Evolutionary conservation across 2,329 filamentous ascomycete species (phyloP).

Genomic region (Ophiocordyceps unilateralis): DNA sequence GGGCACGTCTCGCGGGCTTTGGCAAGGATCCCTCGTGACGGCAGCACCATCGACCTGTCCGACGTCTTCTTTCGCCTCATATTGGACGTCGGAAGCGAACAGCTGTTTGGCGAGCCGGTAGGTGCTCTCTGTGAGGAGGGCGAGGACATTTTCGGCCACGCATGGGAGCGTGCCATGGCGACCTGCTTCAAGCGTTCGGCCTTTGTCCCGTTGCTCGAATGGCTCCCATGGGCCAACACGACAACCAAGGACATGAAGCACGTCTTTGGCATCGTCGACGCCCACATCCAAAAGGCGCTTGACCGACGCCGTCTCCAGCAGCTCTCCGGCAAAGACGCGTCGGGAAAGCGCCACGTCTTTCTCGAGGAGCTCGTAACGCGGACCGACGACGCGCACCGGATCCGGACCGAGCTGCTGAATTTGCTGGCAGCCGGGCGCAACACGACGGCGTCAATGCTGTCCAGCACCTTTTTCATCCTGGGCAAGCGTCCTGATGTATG

Average conservation of each 20-base stretch:
- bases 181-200: background rate
- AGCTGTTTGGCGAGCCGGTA: slow-evolving; percentile 34
- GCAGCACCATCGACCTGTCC: slow-evolving; percentile 23
- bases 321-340: background rate
- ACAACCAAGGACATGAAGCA: background rate
- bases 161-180: background rate
- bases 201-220: background rate
- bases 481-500: slow-evolving; percentile 17
- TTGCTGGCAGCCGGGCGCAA: slow-evolving; percentile 19
- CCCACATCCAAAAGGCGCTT: background rate
- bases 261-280: background rate
- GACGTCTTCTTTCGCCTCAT: slow-evolving; percentile 37
- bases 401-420: slow-evolving; percentile 12
- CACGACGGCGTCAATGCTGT: slow-evolving; percentile 19
- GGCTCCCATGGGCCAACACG: too few relatives aligned
- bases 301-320: background rate
- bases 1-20: slow-evolving; percentile 17
- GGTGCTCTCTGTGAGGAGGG: slow-evolving; percentile 1
- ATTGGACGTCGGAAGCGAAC: slow-evolving; percentile 35
- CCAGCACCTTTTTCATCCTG: slow-evolving; percentile 16
- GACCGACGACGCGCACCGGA: slow-evolving; percentile 1
- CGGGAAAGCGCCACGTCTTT: slow-evolving; percentile 6
- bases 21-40: slow-evolving; percentile 4
- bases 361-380: slow-evolving; percentile 7
- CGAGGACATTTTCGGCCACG: slow-evolving; percentile 9